Conservation (phyloP, 305 asterid genomes). For the Plantago rigida region DNA sequence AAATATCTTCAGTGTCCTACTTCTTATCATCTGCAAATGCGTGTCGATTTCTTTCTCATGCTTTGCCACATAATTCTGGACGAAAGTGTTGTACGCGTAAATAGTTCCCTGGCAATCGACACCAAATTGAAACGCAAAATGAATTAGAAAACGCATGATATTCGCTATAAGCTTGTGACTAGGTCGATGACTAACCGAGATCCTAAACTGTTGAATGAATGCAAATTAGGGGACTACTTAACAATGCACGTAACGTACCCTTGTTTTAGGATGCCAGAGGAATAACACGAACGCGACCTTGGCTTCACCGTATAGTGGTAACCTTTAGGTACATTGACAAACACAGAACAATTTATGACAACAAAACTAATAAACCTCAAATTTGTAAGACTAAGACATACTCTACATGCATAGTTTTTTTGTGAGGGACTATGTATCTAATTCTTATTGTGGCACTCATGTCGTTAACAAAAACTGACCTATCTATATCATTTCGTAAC, state of each 20-base stretch:
- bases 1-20: conserved; percentile 19
- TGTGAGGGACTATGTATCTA: too few relatives aligned
- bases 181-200: too few relatives aligned
- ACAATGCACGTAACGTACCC: conserved; percentile 22
- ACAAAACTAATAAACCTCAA: too few relatives aligned
- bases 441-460: too few relatives aligned
- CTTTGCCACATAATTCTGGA: conserved; percentile 31
- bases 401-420: too few relatives aligned
- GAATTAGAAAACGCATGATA: too few relatives aligned
- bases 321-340: conserved; percentile 25
- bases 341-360: not conserved
- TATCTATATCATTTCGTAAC: too few relatives aligned
- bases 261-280: conserved; percentile 50
- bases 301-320: conserved; percentile 45
- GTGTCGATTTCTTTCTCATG: conserved; percentile 42
- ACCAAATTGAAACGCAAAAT: not conserved
- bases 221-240: too few relatives aligned
- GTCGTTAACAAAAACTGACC: too few relatives aligned
- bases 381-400: too few relatives aligned
- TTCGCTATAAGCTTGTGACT: too few relatives aligned
- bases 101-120: conserved; percentile 30
- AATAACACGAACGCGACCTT: conserved; percentile 40
- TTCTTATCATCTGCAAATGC: conserved; percentile 29
- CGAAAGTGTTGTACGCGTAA: conserved; percentile 28
- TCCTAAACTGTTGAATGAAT: too few relatives aligned